Evolutionary conservation across 805 yeast species (phyloP), one percentile per base, ranked within the genome.

Genomic region (Sugiyamaella chiloensis): DNA sequence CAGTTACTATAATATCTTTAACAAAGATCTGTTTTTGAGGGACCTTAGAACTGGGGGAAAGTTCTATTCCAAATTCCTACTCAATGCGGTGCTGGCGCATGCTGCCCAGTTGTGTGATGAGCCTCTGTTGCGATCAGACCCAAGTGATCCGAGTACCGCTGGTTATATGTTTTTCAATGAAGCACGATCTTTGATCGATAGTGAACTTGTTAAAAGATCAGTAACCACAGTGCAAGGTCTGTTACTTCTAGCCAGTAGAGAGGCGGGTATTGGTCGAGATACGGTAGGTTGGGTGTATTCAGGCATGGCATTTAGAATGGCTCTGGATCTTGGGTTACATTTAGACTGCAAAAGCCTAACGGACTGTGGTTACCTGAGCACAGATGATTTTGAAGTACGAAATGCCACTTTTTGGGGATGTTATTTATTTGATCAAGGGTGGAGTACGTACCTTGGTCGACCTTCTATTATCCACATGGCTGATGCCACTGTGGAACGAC

Each of bases 241-340:
- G 17, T 37, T 50, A 9, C 46, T 54, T 2, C 37, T 54, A 11
- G 54, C 55, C 7, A 50, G 49, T 24, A 42, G 54, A 19, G 57
- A 54, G 35, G 57, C 55, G 3, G 56, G 54, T 12, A 46, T 42
- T 34, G 55, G 54, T 5, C 14, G 55, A 43, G 46, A 54, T 35
- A 47, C 51, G 23, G 41, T 52, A 14, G 57, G 57, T 5, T 54
- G 57, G 57, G 53, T 54, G 4, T 54, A 54, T 32, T 51, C 55
- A 5, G 57, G 57, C 8, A 54, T 54, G 54, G 57, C 57, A 2
- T 50, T 49, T 17, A 23, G 57, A 34, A 54, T 54, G 57, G 57
- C 57, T 8, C 42, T 50, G 6, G 57, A 54, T 35, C 46, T 54
- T 24, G 57, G 57, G 3, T 30, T 52, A 2, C 57, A 54, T 42